Evolutionary conservation across 163 green algal genomes (phyloP), one percentile per base, ranked within the genome.

Genomic region (Volvox carteri): DNA sequence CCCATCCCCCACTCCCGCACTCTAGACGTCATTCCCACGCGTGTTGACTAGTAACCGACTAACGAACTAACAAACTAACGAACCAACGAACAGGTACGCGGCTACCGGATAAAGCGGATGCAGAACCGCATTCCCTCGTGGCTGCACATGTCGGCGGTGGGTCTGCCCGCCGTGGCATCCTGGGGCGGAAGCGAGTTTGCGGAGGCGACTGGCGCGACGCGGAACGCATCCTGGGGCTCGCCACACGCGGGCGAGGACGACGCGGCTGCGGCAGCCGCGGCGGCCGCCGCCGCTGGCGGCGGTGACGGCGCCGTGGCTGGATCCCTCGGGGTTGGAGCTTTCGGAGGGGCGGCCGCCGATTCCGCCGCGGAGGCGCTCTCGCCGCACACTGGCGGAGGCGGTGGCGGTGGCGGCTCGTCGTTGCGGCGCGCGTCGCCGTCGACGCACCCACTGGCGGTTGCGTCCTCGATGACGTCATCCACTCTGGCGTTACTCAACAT

Each of bases 91-190:
- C 65, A 87, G 81, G 35, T 80, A 9, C 84, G 84, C 70, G 84
- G 84, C 68, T 84, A 89, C 84, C 84, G 84, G 16, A 68, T 89
- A 68, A 37, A 74, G 50, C 84, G 84, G 65, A 89, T 90, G 84
- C 73, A 72, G 75, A 86, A 81, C 83, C 68, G 76, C 70, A 87
- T 92, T 37, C 89, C 89, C 75, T 92, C 89, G 1, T 92, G 89
- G 89, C 89, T 92, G 65, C 89, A 92, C 89, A 92, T 92, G 89
- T 78, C 76, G 44, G 84, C 84, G 4, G 67, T 92, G 48, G 83
- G 89, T n/a, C 70, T 92, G 75, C 89, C 89, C 50, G 76, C 76
- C 16, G 84, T 92, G 11, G 83, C 84, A 35, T 92, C 89, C 2
- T 92, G 89, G 89, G 89, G 89, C 23, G 84, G 73, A 58, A 62